Base-by-base conservation (phyloP, 371 early-diverging fungal genomes). In the Mortierella sp. region DNA sequence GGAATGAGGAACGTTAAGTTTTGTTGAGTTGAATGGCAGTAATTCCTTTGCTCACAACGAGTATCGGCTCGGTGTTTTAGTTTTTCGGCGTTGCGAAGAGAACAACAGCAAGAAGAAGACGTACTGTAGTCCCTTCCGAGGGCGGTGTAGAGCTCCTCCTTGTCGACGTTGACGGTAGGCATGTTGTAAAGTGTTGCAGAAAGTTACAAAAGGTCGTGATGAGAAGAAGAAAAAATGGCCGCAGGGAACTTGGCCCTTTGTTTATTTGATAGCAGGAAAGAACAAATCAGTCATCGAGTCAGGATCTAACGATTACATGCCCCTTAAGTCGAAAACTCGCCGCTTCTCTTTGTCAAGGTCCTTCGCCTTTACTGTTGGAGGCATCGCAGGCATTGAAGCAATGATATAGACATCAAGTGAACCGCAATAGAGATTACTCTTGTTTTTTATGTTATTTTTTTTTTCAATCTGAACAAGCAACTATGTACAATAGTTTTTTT, bases 81-180 rank as follows among this genome's bases (percentile, higher is more conserved):
- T 70, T 27, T 44, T 70, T 75, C 4, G 12, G 14, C 29, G 60
- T 58, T 12, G n/a, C 11, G 60, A 74, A 54, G 48, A 43, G 18
- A 60, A 38, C 29, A 14, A 68, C n/a, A 46, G 49, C 68, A 54
- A 65, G 49, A 38, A 60, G 27, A 43, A 56, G 27, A 48, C 46
- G 70, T 93, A 96, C 97, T 93, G 92, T 95, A 97, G 51, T 90
- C 75, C 77, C 90, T 93, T 87, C 94, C 97, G 79, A 98, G 93
- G 58, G 94, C 93, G 78, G 92, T 89, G 90, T 95, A 97, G 81
- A 99, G 93, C 77, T 92, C 91, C 88, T 97, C 93, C 89, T 97
- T 96, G 90, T 98, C 97, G 76, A 98, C 95, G 91, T 93, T 95
- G 77, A 99, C 97, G 87, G 97, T 97, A 74, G 99, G 99, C 99